Conservation (phyloP, 495 filamentous ascomycete genomes). For the Pyrenula massariospora region DNA sequence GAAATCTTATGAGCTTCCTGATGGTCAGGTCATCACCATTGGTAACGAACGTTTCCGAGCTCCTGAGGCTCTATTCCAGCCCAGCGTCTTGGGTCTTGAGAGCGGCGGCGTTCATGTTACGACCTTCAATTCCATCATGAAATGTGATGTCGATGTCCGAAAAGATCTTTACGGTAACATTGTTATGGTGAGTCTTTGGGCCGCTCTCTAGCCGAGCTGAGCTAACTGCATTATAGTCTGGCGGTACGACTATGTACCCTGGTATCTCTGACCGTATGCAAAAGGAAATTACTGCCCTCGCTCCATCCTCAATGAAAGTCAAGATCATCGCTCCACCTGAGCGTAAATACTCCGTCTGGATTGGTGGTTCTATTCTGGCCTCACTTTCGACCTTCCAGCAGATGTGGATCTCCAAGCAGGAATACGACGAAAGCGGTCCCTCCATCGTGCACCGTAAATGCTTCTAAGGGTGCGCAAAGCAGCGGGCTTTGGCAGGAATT, state of each 20-base stretch:
- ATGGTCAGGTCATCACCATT: conserved; percentile 99
- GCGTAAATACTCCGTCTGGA: conserved; percentile 93
- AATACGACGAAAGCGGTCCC: conserved; percentile 99
- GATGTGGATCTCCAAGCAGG: conserved; percentile 99
- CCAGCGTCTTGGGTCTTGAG: conserved; percentile 94
- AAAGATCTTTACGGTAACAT: conserved; percentile 99
- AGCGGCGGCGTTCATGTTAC: conserved; percentile 98
- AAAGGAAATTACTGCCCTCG: conserved; percentile 99
- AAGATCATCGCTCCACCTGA: conserved; percentile 70
- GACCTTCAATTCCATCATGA: conserved; percentile 99
- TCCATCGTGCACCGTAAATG: conserved; percentile 99
- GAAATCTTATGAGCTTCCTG: conserved; percentile 99
- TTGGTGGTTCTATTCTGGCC: conserved; percentile 98
- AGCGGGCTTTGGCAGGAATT: not conserved
- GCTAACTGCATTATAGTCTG: conserved; percentile 50
- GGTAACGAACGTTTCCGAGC: conserved; percentile 99
- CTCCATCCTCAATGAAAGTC: conserved; percentile 86
- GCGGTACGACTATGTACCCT: conserved; percentile 99
- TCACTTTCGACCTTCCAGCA: conserved; percentile 99
- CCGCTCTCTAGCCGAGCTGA: conserved; percentile 6
- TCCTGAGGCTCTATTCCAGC: conserved; percentile 98
- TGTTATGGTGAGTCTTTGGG: conserved; percentile 72
- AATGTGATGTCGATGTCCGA: conserved; percentile 98
- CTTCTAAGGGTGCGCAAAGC: conserved; percentile 62
- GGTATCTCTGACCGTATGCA: conserved; percentile 99